phyloP scores from a whole-genome alignment of 2,329 filamentous ascomycete species.

The Curvularia verruculosa region DNA sequence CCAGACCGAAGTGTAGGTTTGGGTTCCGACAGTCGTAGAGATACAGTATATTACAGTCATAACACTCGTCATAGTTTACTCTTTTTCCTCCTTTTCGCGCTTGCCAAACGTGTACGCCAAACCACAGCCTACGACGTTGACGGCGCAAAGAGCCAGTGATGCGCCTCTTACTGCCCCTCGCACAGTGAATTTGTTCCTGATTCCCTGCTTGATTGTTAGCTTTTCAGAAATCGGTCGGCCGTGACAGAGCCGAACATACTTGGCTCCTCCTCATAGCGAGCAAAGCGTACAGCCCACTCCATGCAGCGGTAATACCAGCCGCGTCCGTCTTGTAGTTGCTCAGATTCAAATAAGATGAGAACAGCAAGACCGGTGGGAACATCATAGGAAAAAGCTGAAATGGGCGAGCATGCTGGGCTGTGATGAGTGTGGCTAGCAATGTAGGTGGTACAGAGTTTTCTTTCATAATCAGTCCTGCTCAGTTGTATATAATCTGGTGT shows the following conservation, averaged over 20 bases:
- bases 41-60: slow-evolving; percentile 13
- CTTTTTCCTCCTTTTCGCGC: slow-evolving; percentile 46
- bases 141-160: slow-evolving; percentile 58
- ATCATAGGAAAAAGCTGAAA: slow-evolving; percentile 70
- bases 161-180: slow-evolving; percentile 60
- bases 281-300: slow-evolving; percentile 69
- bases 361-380: slow-evolving; percentile 69
- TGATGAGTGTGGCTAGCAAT: slow-evolving; percentile 68
- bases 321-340: slow-evolving; percentile 67
- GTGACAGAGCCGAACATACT: slow-evolving; percentile 28
- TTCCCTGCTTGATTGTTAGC: slow-evolving; percentile 32
- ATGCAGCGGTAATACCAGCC: slow-evolving; percentile 68
- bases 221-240: neutral
- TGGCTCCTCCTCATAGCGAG: slow-evolving; percentile 64
- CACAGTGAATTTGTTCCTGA: slow-evolving; percentile 57
- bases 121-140: slow-evolving; percentile 59
- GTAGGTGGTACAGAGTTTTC: slow-evolving; percentile 70
- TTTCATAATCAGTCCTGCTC: slow-evolving; percentile 40
- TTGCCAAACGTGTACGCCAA: slow-evolving; percentile 59
- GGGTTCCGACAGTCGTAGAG: neutral
- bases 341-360: slow-evolving; percentile 70
- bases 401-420: slow-evolving; percentile 70
- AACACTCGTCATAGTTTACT: slow-evolving; percentile 2
- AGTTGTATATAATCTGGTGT: neutral
- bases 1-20: neutral